Percentiles rank a stretch among this genome's conserved stretches.
These are phyloP conservation scores for Lentinula raphanica DNA, from an alignment of 768 basidiomycete species.

Conservation along the genomic window DNA sequence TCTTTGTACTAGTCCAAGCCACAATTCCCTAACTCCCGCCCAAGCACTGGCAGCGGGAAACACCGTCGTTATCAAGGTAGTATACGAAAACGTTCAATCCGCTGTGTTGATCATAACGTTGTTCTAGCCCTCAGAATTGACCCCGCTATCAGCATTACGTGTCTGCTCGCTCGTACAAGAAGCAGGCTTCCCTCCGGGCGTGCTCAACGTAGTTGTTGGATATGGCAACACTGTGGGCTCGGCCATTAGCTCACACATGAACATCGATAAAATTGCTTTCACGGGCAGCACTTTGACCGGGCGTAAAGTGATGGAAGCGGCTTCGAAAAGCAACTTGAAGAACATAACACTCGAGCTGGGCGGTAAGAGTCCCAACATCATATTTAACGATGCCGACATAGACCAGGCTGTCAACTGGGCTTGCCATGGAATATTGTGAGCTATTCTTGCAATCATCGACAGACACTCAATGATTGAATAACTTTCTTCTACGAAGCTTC, in stretches of 20 bases:
- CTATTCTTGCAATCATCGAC: constrained; percentile 7
- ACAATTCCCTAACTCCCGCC: background rate
- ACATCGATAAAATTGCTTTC: constrained; percentile 77
- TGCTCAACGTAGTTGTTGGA: constrained; percentile 71
- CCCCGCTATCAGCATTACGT: constrained; percentile 48
- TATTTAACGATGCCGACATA: constrained; percentile 70
- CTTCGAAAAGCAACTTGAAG: constrained; percentile 80
- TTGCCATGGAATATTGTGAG: constrained; percentile 67
- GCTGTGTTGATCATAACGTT: background rate
- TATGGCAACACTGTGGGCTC: constrained; percentile 65
- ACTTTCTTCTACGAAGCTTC: constrained; percentile 17
- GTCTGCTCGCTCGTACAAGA: constrained; percentile 40
- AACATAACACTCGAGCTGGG: constrained; percentile 40
- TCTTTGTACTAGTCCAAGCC: too few species aligned
- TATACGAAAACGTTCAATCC: background rate
- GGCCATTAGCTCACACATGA: constrained; percentile 63
- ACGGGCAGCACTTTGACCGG: constrained; percentile 82
- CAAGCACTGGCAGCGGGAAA: constrained; percentile 57
- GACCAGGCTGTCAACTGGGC: constrained; percentile 74
- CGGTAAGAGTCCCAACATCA: constrained; percentile 12
- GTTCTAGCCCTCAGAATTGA: constrained; percentile 46
- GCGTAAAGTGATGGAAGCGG: constrained; percentile 71
- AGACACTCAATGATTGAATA: background rate
- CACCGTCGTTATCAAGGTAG: constrained; percentile 39
- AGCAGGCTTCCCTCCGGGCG: constrained; percentile 49